Evolutionary conservation across 345 rosid genomes (phyloP), one percentile per base, ranked within the genome.

Genomic region (Laguncularia racemosa): DNA sequence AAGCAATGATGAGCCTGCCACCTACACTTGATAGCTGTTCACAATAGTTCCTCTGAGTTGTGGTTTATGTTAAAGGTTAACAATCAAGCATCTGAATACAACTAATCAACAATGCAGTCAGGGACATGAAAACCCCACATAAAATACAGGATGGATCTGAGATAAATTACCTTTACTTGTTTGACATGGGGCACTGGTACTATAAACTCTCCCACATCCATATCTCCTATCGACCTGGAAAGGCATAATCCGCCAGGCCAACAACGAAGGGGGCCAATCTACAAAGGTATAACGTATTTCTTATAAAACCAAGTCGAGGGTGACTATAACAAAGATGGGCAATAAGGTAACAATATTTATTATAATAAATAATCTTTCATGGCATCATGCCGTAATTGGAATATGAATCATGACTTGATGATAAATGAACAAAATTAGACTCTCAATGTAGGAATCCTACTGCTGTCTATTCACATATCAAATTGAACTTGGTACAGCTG

Each of bases 171-270:
- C 86, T 88, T 88, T 46, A 91, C 96, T 86, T 91, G 98, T 73
- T 88, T 91, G 28, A 88, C 96, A 71, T 77, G 76, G 5, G 96
- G 96, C 50, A 91, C 76, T 28, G 96, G 98, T 63, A 86, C 98
- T 61, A 88, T 86, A 52, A 81, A 88, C 77, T 91, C 96, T 26
- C 98, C 98, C 14, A 88, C 96, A 76, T 91, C 96, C 83, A 77
- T 81, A 73, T 86, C 96, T 20, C 96, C 98, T 15, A 91, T 91
- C 52, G 98, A 91, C 76, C 98, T 78, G 16, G 96, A 88, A 68
- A 91, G 92, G 70, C 96, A 91, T 56, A 88, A 74, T 49, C 96
- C 96, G 58, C 96, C 98, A 1, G 95, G 96, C 92, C 96, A 91
- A 66, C 98, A 91, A 33, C 95, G 83, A 45, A 88, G 79, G 26